Conservation (phyloP, 2,329 filamentous ascomycete genomes). For the Aureobasidium sp. region DNA sequence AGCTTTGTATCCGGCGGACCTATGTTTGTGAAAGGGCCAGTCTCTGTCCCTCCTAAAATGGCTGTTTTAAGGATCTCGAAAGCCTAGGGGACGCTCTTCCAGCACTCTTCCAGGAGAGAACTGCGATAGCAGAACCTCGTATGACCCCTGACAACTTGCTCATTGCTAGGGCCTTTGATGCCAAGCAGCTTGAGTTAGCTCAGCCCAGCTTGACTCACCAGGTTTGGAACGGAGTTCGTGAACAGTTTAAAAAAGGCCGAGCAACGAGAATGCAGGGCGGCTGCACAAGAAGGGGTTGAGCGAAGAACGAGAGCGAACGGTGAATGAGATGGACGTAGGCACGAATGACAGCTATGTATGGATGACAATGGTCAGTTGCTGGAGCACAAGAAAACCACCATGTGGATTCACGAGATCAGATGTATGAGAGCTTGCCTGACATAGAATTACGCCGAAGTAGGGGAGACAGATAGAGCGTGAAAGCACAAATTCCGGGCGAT, state of each 20-base stretch:
- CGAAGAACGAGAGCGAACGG: constrained; percentile 1
- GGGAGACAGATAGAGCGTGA: neutral
- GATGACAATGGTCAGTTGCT: constrained; percentile 5
- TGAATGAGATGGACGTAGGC: constrained; percentile 1
- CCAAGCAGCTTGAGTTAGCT: neutral
- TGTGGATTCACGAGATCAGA: neutral
- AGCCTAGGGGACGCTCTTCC: neutral
- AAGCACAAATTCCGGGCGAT: constrained; percentile 1
- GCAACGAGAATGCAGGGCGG: constrained; percentile 6
- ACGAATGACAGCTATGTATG: neutral
- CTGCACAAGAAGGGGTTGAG: neutral
- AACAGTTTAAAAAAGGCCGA: neutral
- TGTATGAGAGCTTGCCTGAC: constrained; percentile 1
- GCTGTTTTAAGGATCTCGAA: constrained; percentile 3
- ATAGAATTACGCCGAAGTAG: neutral
- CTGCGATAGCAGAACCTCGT: constrained; percentile 6
- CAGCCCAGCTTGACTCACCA: neutral
- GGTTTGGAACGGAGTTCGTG: neutral
- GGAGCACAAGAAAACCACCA: constrained; percentile 1
- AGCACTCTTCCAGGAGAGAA: neutral
- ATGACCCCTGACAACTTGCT: neutral
- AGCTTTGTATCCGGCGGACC: constrained; percentile 1
- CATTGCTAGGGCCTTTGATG: constrained; percentile 1
- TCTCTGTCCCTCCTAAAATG: neutral
- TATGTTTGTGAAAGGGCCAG: neutral